A percentile compares a stretch with the other conserved stretches of the same genome.
Conservation (phyloP, 73 alveolate genomes). For the Tetrahymena elliotti region DNA sequence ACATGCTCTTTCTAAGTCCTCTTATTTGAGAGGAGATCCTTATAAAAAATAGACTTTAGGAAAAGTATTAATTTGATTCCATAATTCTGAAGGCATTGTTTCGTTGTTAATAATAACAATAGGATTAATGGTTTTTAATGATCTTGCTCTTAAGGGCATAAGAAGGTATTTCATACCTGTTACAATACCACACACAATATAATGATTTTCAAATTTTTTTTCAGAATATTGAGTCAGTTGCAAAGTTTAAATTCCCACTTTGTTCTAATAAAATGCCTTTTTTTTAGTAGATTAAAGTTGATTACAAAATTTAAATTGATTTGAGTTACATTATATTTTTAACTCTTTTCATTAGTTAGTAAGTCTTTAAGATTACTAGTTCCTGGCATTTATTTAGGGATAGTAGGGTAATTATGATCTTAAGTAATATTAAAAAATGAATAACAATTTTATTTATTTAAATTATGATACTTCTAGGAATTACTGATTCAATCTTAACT, state of each 20-base stretch:
- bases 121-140: conserved; percentile 70
- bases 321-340: neutral
- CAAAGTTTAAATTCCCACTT: neutral
- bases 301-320: neutral
- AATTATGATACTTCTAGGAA: neutral
- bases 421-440: neutral
- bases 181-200: conserved; percentile 89
- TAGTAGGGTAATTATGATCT: conserved; percentile 13
- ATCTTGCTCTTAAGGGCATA: conserved; percentile 86
- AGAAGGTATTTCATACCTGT: conserved; percentile 73
- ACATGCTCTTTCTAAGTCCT: conserved; percentile 86
- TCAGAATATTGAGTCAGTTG: conserved; percentile 37
- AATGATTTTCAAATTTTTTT: conserved; percentile 77
- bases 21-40: conserved; percentile 85
- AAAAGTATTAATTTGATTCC: conserved; percentile 85
- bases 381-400: neutral
- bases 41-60: conserved; percentile 84
- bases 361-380: neutral
- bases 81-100: conserved; percentile 77
- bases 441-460: neutral
- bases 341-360: neutral
- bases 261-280: conserved; percentile 23
- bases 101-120: conserved; percentile 82
- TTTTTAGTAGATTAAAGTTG: neutral
- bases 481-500: conserved; percentile 5